A percentile compares a stretch with the other conserved stretches of the same genome.
These are phyloP conservation scores for Yarrowia deformans DNA, from an alignment of 805 yeast genomes.

Conservation along the genomic window DNA sequence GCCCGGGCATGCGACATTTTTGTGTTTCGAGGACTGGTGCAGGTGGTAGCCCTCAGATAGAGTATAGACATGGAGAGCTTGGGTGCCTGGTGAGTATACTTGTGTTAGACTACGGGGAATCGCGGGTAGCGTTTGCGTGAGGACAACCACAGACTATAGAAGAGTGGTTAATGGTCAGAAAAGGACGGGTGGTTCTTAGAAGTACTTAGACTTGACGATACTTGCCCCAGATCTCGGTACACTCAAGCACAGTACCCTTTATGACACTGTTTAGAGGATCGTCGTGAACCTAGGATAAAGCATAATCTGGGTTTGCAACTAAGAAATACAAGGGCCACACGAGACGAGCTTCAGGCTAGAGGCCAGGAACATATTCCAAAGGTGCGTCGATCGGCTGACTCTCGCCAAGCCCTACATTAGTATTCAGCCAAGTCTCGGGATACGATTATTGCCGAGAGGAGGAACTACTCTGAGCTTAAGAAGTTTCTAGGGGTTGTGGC, in stretches of 20 bases:
- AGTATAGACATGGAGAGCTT: too few relatives aligned
- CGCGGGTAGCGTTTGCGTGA: too few relatives aligned
- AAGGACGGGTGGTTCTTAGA: not conserved
- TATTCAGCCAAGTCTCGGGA: constrained; percentile 4
- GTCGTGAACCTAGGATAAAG: not conserved
- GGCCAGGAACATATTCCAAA: too few relatives aligned
- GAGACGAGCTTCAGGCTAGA: not conserved
- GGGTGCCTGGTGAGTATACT: too few relatives aligned
- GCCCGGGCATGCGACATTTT: constrained; percentile 14
- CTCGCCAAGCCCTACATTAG: constrained; percentile 5
- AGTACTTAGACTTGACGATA: not conserved
- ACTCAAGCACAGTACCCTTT: not conserved
- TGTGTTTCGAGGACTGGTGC: not conserved
- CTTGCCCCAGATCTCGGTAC: not conserved
- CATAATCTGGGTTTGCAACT: constrained; percentile 3
- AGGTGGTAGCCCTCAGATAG: not conserved
- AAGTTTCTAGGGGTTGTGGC: too few relatives aligned
- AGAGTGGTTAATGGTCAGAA: not conserved
- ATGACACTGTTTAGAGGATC: too few relatives aligned
- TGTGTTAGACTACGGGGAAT: too few relatives aligned
- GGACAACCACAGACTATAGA: not conserved
- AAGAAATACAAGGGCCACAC: too few relatives aligned
- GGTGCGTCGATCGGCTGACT: not conserved
- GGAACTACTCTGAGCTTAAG: not conserved
- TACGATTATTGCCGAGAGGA: constrained; percentile 5